These are phyloP conservation scores for Stenogyne calaminthoides DNA, from an alignment of 305 asterid genomes.

Conservation along the genomic window DNA sequence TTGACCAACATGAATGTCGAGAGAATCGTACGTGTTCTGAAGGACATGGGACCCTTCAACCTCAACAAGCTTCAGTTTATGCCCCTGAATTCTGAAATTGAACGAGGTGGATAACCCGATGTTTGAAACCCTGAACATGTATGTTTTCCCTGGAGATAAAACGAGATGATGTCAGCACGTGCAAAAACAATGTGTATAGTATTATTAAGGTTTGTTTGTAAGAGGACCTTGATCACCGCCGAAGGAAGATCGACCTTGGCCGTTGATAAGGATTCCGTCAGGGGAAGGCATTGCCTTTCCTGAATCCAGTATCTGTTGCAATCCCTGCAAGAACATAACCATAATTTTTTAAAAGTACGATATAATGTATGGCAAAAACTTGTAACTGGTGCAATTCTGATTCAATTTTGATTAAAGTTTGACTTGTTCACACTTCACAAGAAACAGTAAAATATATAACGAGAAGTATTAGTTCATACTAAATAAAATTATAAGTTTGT, in stretches of 20 bases:
- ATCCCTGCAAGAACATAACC: conserved; percentile 49
- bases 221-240: conserved; percentile 66
- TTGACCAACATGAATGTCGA: conserved; percentile 88
- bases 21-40: conserved; percentile 68
- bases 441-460: too few species aligned
- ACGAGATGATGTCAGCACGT: conserved; percentile 19
- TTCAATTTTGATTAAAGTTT: too few species aligned
- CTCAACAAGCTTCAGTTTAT: conserved; percentile 81
- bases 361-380: background rate
- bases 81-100: conserved; percentile 91
- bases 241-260: conserved; percentile 59
- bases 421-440: too few species aligned
- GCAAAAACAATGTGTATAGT: background rate
- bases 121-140: conserved; percentile 90
- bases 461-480: too few species aligned
- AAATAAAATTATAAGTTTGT: too few species aligned
- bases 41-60: conserved; percentile 89
- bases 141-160: conserved; percentile 69
- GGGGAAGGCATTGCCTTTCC: conserved; percentile 76
- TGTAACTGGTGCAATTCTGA: too few species aligned
- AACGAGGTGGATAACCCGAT: conserved; percentile 67
- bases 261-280: conserved; percentile 75
- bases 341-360: background rate
- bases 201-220: background rate
- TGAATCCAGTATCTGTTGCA: conserved; percentile 72